Conservation (phyloP, 176 grass and related monocot genomes). For the Dendrocalamus sinicus region DNA sequence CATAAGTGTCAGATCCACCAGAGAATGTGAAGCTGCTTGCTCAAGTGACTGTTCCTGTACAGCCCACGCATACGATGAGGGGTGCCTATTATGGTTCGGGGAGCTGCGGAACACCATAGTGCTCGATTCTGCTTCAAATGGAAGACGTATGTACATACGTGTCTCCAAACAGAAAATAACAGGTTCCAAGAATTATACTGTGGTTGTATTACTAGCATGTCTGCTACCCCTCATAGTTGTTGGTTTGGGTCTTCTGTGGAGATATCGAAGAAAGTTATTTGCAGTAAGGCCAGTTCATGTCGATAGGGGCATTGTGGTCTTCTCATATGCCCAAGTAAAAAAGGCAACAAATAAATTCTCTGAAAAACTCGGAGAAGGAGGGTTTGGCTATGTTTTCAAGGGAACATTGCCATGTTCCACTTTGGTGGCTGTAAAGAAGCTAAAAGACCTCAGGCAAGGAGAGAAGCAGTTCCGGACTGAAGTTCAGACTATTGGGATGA, state of each 20-base stretch:
- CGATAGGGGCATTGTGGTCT: neutral
- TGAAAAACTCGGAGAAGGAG: conserved; percentile 47
- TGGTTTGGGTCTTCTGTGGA: neutral
- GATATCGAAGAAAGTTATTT: neutral
- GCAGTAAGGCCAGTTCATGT: neutral
- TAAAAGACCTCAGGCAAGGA: conserved; percentile 10
- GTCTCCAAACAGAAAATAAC: neutral
- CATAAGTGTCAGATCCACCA: neutral
- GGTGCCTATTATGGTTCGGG: conserved; percentile 4
- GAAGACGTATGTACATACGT: conserved; percentile 1
- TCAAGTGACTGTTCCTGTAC: no score
- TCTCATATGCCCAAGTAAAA: conserved; percentile 35
- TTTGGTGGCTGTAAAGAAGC: conserved; percentile 39
- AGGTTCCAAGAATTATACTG: neutral
- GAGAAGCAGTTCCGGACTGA: conserved; percentile 59
- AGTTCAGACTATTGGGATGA: conserved; percentile 55
- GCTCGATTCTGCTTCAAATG: neutral
- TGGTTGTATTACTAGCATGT: neutral
- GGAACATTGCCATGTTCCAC: conserved; percentile 12
- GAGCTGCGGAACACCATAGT: neutral
- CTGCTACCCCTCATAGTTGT: neutral
- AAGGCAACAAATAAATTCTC: conserved; percentile 37
- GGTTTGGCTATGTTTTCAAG: conserved; percentile 55
- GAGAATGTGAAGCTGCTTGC: no score
- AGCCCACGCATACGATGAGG: neutral